Base-by-base conservation (phyloP, 148 eudicot species). In the Beta vulgaris region DNA sequence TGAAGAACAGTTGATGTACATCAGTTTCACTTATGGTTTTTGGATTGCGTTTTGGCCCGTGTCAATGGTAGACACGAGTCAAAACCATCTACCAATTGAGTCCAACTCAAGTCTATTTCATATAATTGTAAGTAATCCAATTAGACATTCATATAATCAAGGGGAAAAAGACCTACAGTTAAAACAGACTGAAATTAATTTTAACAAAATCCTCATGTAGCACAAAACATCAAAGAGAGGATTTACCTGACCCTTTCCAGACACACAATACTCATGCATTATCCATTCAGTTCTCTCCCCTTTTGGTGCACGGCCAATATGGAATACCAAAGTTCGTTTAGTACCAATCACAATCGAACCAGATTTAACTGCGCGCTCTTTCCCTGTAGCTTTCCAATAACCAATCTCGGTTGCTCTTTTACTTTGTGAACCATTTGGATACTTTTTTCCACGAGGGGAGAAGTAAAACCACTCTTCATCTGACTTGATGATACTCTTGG, bases 381-480 rank as follows among this genome's bases (percentile, higher is more conserved):
- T 94, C 37, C 96, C 97, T 0, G 98, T 94, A 42, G 97, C 97
- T 74, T 94, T 94, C 98, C 98, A 94, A 57, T 94, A 94, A 8
- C 98, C 98, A 73, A 77, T 84, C 79, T 87, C 87, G 1, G 98
- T 94, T 18, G 97, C 97, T 82, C 97, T 84, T 76, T 81, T 94
- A 68, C 91, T 91, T 63, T 94, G 98, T 23, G 88, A 86, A 23
- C 98, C 98, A 59, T 84, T 90, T 32, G 96, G 91, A 75, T 94
- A 94, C 85, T 90, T 91, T 76, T 84, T 88, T 44, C 93, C 97
- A 11, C 93, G 91, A 35, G 95, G 89, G 48, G 96, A 86, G 78
- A 94, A 91, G 90, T 90, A 94, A 79, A 86, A 94, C 98, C 98
- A 91, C 81, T 91, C 98, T 44, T 83, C 84, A 19, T 91, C 88